Base-by-base conservation (phyloP, 2,329 filamentous ascomycete genomes). In the Diaporthe batatas region DNA sequence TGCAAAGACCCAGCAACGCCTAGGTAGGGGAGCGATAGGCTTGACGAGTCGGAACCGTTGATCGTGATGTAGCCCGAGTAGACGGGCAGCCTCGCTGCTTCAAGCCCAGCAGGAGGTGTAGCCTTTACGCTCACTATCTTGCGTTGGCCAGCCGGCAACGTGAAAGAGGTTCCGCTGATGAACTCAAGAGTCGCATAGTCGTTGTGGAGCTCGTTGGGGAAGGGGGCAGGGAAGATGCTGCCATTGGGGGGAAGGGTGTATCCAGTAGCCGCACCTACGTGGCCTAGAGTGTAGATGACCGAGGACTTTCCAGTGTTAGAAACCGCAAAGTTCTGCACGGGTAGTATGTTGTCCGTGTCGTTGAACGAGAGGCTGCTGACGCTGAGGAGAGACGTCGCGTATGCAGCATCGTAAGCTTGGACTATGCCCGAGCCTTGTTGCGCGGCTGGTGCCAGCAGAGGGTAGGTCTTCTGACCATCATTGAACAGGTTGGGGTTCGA, bases 341-440 rank as follows among this genome's bases (percentile, higher is more conserved):
- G 79, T 58, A 79, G 79, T 74, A 90, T 86, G 82, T 91, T 79
- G 75, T 89, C 87, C 0, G 89, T 90, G 79, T 92, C 90, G 78
- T 92, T 92, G 81, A 92, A 91, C 4, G 88, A 86, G 18, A 92
- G 80, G 78, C 86, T 88, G n/a, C 87, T 87, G 12, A 84, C 85
- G 76, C 85, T 86, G 25, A 92, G 81, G 16, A 88, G 77, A 2
- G 86, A 86, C 2, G 84, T 88, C 21, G 87, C 82, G 75, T 87
- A 85, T 7, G 90, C 88, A 4, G 89, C 88, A 72, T 91, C 87
- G 74, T 87, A 87, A 5, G 89, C 90, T 76, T 91, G 88, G 64
- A 92, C 81, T 16, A 91, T 81, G 49, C 91, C 91, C 36, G 81
- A 87, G 14, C 91, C 91, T 76, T 91, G 89, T 77, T 92, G 90